phyloP scores from a whole-genome alignment of 441 rosid genomes.

The Erodium trifolium region DNA sequence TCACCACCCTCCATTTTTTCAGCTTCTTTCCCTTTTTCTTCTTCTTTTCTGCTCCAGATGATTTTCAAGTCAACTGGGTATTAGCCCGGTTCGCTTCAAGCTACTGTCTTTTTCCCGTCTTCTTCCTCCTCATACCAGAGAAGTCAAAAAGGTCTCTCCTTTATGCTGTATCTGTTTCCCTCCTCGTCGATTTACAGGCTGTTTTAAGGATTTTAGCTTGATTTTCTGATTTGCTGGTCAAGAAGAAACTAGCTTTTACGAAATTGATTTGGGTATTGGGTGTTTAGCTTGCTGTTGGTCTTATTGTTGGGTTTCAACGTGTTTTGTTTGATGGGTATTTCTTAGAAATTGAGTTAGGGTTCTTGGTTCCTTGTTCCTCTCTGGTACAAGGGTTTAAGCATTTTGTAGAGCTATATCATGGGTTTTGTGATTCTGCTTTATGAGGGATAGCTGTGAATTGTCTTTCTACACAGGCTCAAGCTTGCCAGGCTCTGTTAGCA shows the following conservation, averaged over 20 bases:
- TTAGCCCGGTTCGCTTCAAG: background rate
- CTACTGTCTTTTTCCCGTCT: background rate
- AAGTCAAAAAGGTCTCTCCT: too few species aligned
- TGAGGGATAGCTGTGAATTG: background rate
- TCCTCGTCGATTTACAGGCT: background rate
- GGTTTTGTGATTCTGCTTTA: background rate
- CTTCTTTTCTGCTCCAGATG: background rate
- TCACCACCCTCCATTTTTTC: background rate
- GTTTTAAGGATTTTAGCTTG: background rate
- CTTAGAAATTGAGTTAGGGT: background rate
- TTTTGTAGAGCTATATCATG: background rate
- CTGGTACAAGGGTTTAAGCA: conserved; percentile 1
- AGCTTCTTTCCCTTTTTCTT: background rate
- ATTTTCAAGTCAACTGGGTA: conserved; percentile 9
- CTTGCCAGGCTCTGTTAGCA: background rate
- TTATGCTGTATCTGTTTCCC: background rate
- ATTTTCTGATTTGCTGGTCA: conserved; percentile 4
- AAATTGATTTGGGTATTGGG: background rate
- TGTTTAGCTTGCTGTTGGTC: background rate
- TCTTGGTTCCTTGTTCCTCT: background rate
- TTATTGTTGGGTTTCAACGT: background rate
- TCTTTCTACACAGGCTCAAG: too few species aligned
- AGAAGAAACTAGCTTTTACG: background rate
- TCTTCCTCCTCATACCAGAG: too few species aligned
- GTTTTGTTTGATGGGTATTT: background rate